These are phyloP conservation scores for Populus alba DNA, from an alignment of 345 rosid genomes.

Conservation along the genomic window DNA sequence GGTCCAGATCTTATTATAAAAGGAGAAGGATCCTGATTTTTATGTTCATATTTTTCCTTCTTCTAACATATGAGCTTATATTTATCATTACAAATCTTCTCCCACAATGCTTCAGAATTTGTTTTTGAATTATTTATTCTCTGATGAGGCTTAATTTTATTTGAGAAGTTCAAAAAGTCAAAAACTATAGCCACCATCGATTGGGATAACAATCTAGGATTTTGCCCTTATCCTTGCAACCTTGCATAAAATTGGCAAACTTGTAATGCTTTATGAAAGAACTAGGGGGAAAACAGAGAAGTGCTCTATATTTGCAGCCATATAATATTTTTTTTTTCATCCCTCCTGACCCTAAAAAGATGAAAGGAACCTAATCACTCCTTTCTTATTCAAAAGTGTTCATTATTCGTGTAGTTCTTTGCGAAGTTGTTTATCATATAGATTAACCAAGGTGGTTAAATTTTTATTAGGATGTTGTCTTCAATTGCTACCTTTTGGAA, in stretches of 20 bases:
- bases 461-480: too few species aligned
- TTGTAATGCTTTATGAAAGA: not conserved
- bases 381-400: not conserved
- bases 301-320: not conserved
- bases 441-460: too few species aligned
- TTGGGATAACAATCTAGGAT: not conserved
- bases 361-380: not conserved
- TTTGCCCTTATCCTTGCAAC: not conserved
- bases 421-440: too few species aligned
- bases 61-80: not conserved
- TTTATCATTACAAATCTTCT: not conserved
- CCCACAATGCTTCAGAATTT: not conserved
- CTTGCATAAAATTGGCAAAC: not conserved
- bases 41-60: not conserved
- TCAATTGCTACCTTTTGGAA: too few species aligned
- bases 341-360: not conserved
- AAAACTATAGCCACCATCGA: too few species aligned
- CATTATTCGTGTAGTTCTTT: too few species aligned
- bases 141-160: not conserved
- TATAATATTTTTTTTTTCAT: not conserved
- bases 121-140: not conserved
- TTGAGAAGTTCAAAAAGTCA: too few species aligned
- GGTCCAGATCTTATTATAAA: not conserved
- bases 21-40: not conserved
- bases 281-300: not conserved